phyloP scores from a whole-genome alignment of 2,329 filamentous ascomycete species.

The Aspergillus ruber region DNA sequence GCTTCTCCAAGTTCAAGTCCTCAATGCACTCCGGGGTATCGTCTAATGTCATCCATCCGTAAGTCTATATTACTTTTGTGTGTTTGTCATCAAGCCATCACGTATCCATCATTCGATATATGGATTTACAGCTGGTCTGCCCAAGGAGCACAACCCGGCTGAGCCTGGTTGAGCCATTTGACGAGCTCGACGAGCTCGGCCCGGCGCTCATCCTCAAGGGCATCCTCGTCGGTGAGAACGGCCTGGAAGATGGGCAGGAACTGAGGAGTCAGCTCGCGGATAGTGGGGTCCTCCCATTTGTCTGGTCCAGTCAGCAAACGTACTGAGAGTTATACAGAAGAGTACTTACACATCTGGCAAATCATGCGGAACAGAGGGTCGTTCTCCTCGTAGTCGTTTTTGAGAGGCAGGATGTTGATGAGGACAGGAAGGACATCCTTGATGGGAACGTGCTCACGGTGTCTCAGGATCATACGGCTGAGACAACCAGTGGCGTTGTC shows the following conservation, averaged over 20 bases:
- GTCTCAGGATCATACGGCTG: slow-evolving; percentile 82
- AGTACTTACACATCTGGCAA: slow-evolving; percentile 68
- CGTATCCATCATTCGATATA: neutral
- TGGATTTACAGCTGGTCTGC: slow-evolving; percentile 28
- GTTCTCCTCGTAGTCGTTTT: slow-evolving; percentile 95
- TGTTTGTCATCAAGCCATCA: slow-evolving; percentile 15
- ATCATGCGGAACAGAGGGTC: slow-evolving; percentile 88
- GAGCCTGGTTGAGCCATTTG: slow-evolving; percentile 43
- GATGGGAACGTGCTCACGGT: slow-evolving; percentile 76
- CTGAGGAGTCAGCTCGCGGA: slow-evolving; percentile 40
- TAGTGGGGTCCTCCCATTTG: slow-evolving; percentile 42
- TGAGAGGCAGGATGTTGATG: slow-evolving; percentile 72
- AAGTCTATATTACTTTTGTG: slow-evolving; percentile 24
- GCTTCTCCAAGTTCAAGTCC: neutral
- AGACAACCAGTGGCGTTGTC: slow-evolving; percentile 93
- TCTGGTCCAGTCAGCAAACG: slow-evolving; percentile 22
- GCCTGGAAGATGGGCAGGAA: slow-evolving; percentile 44
- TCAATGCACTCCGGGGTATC: slow-evolving; percentile 20
- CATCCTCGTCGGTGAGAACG: slow-evolving; percentile 39
- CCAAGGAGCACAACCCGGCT: slow-evolving; percentile 34
- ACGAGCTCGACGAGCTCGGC: slow-evolving; percentile 43
- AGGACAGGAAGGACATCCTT: slow-evolving; percentile 74
- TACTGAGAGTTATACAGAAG: neutral
- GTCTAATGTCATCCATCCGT: slow-evolving; percentile 22
- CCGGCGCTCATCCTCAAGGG: slow-evolving; percentile 44